A percentile compares a stretch with the other conserved stretches of the same genome.
Conservation (phyloP, 768 basidiomycete genomes). For the Sutorius australiensis region DNA sequence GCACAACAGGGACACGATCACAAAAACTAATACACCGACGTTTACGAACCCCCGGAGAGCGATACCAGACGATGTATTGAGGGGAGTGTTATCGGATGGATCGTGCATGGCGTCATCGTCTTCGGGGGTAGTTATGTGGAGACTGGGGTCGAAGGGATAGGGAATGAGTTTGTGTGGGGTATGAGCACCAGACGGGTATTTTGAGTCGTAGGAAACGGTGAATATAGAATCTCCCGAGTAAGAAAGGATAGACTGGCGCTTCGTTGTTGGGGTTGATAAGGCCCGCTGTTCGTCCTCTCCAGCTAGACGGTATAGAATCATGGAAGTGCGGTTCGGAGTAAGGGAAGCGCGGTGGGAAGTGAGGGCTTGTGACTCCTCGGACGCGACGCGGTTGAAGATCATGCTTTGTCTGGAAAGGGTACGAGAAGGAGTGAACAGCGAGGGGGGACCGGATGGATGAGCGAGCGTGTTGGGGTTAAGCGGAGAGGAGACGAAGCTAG, state of each 20-base stretch:
- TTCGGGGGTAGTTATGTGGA: slow-evolving; percentile 55
- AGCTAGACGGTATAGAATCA: slow-evolving; percentile 64
- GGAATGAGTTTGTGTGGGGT: slow-evolving; percentile 46
- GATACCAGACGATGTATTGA: slow-evolving; percentile 24
- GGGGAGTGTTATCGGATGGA: slow-evolving; percentile 36
- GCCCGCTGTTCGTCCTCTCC: slow-evolving; percentile 33
- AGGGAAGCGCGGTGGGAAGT: slow-evolving; percentile 21
- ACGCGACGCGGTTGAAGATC: slow-evolving; percentile 41
- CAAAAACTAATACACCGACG: slow-evolving; percentile 58
- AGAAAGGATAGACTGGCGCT: slow-evolving; percentile 46
- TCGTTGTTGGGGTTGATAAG: slow-evolving; percentile 33
- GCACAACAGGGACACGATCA: slow-evolving; percentile 58
- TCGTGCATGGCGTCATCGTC: slow-evolving; percentile 79
- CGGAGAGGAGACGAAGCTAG: slow-evolving; percentile 47
- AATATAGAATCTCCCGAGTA: slow-evolving; percentile 50
- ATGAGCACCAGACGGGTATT: slow-evolving; percentile 52
- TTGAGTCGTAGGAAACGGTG: slow-evolving; percentile 52
- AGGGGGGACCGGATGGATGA: slow-evolving; percentile 9
- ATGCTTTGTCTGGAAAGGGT: slow-evolving; percentile 39
- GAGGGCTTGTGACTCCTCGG: slow-evolving; percentile 44
- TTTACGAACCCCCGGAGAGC: slow-evolving; percentile 59
- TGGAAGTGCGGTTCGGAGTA: slow-evolving; percentile 45
- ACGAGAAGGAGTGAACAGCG: slow-evolving; percentile 32
- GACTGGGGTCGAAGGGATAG: slow-evolving; percentile 66
- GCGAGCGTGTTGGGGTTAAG: slow-evolving; percentile 42